Conservation (phyloP, 768 basidiomycete species). For the Pleurotus cornucopiae region DNA sequence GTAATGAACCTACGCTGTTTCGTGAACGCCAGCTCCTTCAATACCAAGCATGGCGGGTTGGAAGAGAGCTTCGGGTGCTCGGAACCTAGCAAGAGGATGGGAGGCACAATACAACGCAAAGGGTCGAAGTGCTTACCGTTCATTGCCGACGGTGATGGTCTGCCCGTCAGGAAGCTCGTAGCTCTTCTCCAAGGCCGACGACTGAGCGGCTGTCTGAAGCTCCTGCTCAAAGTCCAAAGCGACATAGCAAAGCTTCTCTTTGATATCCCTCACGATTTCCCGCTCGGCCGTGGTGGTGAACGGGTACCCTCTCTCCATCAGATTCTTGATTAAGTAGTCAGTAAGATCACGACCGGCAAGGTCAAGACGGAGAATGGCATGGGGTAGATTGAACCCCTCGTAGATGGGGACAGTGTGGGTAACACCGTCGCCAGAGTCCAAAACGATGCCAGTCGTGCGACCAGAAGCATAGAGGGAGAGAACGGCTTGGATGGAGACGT, state of each 20-base stretch:
- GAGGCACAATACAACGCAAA: conserved; percentile 16
- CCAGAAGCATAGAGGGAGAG: conserved; percentile 90
- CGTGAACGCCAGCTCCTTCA: conserved; percentile 87
- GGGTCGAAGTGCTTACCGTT: conserved; percentile 30
- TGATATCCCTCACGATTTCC: conserved; percentile 76
- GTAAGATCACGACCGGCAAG: conserved; percentile 91
- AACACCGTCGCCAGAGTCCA: conserved; percentile 95
- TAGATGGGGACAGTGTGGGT: conserved; percentile 95
- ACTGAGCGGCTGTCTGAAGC: conserved; percentile 67
- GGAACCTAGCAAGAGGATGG: conserved; percentile 70
- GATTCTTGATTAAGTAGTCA: conserved; percentile 58
- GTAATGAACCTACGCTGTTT: conserved; percentile 57
- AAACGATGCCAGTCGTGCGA: conserved; percentile 90
- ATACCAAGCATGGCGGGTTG: conserved; percentile 87
- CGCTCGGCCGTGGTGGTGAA: conserved; percentile 71
- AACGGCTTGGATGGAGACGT: conserved; percentile 74
- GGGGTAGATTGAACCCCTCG: conserved; percentile 88
- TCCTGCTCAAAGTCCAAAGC: conserved; percentile 78
- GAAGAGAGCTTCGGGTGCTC: conserved; percentile 93
- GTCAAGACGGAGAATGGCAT: conserved; percentile 90
- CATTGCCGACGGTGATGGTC: conserved; percentile 71
- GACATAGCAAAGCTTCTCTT: conserved; percentile 73
- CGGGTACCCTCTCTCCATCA: conserved; percentile 65
- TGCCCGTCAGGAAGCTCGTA: conserved; percentile 73
- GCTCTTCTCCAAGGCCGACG: conserved; percentile 66